Evolutionary conservation across 116 monocot genomes (phyloP), one percentile per base, ranked within the genome.

Genomic region (Trichopus zeylanicus): DNA sequence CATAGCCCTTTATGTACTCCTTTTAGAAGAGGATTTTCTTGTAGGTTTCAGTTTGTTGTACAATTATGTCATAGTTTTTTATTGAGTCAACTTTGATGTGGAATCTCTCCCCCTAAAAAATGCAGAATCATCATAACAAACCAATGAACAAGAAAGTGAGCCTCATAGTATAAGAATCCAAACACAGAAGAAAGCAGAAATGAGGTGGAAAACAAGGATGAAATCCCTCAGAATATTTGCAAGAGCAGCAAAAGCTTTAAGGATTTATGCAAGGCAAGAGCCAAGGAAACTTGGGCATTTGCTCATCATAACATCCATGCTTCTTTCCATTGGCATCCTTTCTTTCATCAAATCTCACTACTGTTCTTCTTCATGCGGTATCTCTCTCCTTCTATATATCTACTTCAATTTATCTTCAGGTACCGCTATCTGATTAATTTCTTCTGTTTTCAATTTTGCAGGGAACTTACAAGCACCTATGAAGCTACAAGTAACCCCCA

Each of bases 271-370:
- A 16, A 74, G 68, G 59, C 67, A 47, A 35, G 81, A 81, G 57
- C 58, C 64, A n/a, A 68, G 64, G 21, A 80, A 65, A 64, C 39
- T 73, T 18, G 73, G 68, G 4, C 77, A 78, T 66, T 52, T 71
- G 13, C 48, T 68, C 26, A 48, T 86, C 48, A 65, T 86, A 13
- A 31, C 60, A 1, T 74, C 46, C 55, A 65, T 81, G 58, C 37
- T 86, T 22, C 53, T 81, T 58, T 86, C 86, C 47, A 67, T 86
- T 9, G 64, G 57, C 54, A 18, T 81, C 31, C 77, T 86, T 35
- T 78, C 77, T 25, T 30, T 74, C 56, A 53, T 86, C 71, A 77
- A 76, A 35, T 31, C 71, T 51, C 68, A 55, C 29, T 81, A 60
- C 49, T 70, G 70, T 64, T 26, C 70, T 18, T 34, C 69, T 73